phyloP scores from a whole-genome alignment of 192 early-diverging fungal species.

The Phycomyces nitens region DNA sequence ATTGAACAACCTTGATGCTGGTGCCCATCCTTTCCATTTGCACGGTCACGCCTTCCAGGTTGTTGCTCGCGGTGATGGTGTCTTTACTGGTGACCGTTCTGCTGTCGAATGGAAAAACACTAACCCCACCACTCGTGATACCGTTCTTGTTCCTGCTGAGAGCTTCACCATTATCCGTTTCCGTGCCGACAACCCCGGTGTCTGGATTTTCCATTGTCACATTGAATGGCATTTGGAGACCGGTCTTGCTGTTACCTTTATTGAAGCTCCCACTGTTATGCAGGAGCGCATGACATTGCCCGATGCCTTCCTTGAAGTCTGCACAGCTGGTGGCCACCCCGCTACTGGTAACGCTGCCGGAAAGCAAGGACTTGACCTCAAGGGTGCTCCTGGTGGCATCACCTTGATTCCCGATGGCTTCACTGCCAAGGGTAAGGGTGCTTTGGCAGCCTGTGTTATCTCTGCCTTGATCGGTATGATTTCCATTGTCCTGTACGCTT shows the following conservation, averaged over 20 bases:
- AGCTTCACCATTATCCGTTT: constrained; percentile 71
- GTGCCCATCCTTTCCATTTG: constrained; percentile 69
- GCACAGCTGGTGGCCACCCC: constrained; percentile 55
- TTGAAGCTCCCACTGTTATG: constrained; percentile 69
- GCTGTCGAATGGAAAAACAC: constrained; percentile 33
- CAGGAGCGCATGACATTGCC: constrained; percentile 52
- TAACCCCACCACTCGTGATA: constrained; percentile 77
- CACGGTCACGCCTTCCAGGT: constrained; percentile 86
- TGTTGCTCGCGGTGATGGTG: constrained; percentile 54
- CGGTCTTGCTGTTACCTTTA: constrained; percentile 66
- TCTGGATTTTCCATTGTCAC: constrained; percentile 56
- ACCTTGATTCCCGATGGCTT: constrained; percentile 53
- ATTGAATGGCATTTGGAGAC: constrained; percentile 72
- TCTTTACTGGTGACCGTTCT: constrained; percentile 48
- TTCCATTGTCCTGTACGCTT: constrained; percentile 74
- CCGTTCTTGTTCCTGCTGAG: constrained; percentile 62
- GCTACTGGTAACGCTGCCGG: constrained; percentile 72
- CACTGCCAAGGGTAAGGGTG: constrained; percentile 64
- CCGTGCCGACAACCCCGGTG: constrained; percentile 68
- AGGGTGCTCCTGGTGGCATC: constrained; percentile 50
- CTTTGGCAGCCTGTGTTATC: constrained; percentile 67
- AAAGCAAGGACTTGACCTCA: constrained; percentile 61
- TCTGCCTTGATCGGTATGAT: constrained; percentile 70
- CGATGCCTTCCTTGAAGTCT: constrained; percentile 56
- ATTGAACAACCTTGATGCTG: constrained; percentile 72